Evolutionary conservation across 306 rosid genomes (phyloP).

Genomic region (cucumber (Cucumis sativus)): Cucumber_9930_V3 NC_026655.2:27264001-27264500

Average conservation of each 20-base stretch:
- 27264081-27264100: slow-evolving; percentile 31
- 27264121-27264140: neutral
- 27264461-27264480: neutral
- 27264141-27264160: neutral
- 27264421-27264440: slow-evolving; percentile 78
- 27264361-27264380: slow-evolving; percentile 72
- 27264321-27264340: neutral
- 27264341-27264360: slow-evolving; percentile 66
- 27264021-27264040: slow-evolving; percentile 87
- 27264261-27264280: neutral
- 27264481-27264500: too few relatives aligned
- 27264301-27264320: slow-evolving; percentile 10
- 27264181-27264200: slow-evolving; percentile 79
- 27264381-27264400: slow-evolving; percentile 76
- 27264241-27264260: slow-evolving; percentile 59
- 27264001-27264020: slow-evolving; percentile 97
- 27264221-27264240: slow-evolving; percentile 79
- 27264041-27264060: slow-evolving; percentile 94
- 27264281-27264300: neutral
- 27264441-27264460: slow-evolving; percentile 25
- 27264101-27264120: neutral
- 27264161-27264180: slow-evolving; percentile 81
- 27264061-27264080: slow-evolving; percentile 92
- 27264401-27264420: slow-evolving; percentile 81
- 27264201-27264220: slow-evolving; percentile 87